Evolutionary conservation across 1,284 basidiomycete species (phyloP), one percentile per base, ranked within the genome.

Genomic region (Sparassis latifolia): DNA sequence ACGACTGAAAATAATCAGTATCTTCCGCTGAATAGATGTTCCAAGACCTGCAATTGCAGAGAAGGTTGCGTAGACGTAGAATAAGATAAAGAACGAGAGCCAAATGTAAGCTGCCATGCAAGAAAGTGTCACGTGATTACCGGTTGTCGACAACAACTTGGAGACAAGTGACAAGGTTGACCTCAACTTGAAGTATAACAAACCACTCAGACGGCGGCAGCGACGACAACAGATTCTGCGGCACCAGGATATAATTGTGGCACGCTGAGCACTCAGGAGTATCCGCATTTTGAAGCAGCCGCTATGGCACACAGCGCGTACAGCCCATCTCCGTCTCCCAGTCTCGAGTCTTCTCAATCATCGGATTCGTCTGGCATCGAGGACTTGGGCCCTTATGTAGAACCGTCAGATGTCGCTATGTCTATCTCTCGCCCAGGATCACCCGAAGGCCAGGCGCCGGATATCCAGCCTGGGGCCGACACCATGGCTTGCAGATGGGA

Each of bases 401-500:
- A 62, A 10, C 52, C 53, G 32, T 48, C 43, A 29, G 60, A 61
- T 2, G 53, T 52, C 33, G 54, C 42, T 4, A 46, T 42, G 2
- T 57, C 60, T 0, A 51, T 53, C 29, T 67, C 66, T 1, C 53
- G 65, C 27, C 61, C 61, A 4, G 62, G 60, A 28, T 66, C 65
- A 9, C 12, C 38, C 20, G 49, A 50, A 12, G 27, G 39, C 30
- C 47, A 49, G 49, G 29, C 46, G 10, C 52, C 55, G 10, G 58
- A 50, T 7, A 50, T 54, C 32, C 51, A 50, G 2, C 50, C 53
- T 41, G 58, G 54, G 44, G 58, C 59, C 12, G 63, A 63, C 40
- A 64, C 62, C 2, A 64, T 63, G 60, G 82, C 77, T 37, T 92
- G 89, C 65, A 77, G 79, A 49, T 92, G 89, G 89, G 84, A 86